Base-by-base conservation (phyloP, 768 basidiomycete genomes). In the Amanita rubescens region DNA sequence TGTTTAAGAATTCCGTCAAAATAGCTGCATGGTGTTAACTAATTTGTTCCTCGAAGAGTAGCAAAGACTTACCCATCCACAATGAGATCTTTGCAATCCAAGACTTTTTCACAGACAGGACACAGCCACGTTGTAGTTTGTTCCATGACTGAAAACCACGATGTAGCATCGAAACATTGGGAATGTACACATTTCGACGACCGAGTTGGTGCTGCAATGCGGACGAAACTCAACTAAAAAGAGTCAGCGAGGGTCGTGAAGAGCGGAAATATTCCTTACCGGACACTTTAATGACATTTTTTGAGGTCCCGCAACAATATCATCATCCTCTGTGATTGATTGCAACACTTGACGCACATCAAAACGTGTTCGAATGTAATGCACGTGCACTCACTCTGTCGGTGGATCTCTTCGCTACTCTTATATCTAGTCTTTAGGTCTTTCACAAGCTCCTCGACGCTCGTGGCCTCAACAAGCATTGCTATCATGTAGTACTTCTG, bases 81-180 rank as follows among this genome's bases (percentile, higher is more conserved):
- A 34, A 96, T 85, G 33, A 99, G 71, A 55, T 97, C 91, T 32
- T 87, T 86, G 17, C 81, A 71, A 58, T 85, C 81, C 50, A 99
- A 67, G 43, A 76, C 71, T 62, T 81, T 84, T 65, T 92, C 90
- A 69, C 96, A 98, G 39, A 93, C 87, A 24, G 96, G 95, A 68
- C 96, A 98, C 43, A 87, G 68, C 87, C 90, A 99, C 27, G 93
- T 94, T 2, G 95, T 96, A 8, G 94, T 97, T 70, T 91, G 86
- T 63, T 95, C 90, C 82, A 96, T 98, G 65, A 95, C 83, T 4
- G 86, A 85, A 63, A 87, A 91, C 94, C 94, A 99, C 37, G 89
- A 91, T 15, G 76, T 77, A 0, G 94, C 94, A 68, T 99, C 96
- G 69, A 98, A 99, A 66, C 96, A 99, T 60, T 94, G 90, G 6